Percentiles rank a stretch among this genome's conserved stretches.
These are phyloP conservation scores for Perilla frutescens DNA, from an alignment of 257 asterid species.

Conservation along the genomic window DNA sequence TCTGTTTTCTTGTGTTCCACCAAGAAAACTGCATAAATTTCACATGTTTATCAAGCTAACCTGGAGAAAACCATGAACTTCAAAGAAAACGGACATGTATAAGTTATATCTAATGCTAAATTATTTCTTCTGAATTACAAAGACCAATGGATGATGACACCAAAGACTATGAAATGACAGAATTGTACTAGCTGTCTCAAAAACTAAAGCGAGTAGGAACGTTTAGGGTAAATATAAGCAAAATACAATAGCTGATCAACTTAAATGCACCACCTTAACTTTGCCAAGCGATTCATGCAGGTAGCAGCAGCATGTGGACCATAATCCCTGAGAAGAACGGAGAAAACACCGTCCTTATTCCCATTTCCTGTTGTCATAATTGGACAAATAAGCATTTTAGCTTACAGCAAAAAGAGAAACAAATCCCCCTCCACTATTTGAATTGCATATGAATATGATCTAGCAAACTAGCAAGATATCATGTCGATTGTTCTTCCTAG, in stretches of 20 bases:
- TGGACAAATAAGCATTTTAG: slow-evolving; percentile 20
- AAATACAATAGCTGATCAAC: slow-evolving; percentile 22
- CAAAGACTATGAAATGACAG: slow-evolving; percentile 2
- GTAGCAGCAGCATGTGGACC: slow-evolving; percentile 85
- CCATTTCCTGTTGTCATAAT: slow-evolving; percentile 81
- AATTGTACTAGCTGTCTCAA: not conserved
- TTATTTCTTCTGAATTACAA: not conserved
- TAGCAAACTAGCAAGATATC: slow-evolving; percentile 15
- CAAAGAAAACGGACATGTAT: not conserved
- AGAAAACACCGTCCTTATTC: slow-evolving; percentile 90
- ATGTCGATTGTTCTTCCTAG: not conserved
- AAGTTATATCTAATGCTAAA: not conserved
- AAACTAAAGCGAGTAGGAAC: slow-evolving; percentile 6
- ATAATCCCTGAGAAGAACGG: slow-evolving; percentile 94
- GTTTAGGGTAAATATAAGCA: slow-evolving; percentile 5
- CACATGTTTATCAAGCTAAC: slow-evolving; percentile 6
- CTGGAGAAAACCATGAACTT: not conserved
- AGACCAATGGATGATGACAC: not conserved
- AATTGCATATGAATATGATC: slow-evolving; percentile 28
- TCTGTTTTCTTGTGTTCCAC: no score
- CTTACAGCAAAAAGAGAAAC: slow-evolving; percentile 20
- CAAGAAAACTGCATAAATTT: not conserved
- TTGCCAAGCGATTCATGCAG: slow-evolving; percentile 98
- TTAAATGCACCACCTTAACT: slow-evolving; percentile 67
- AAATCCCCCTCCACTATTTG: slow-evolving; percentile 3